Evolutionary conservation across 2,329 filamentous ascomycete genomes (phyloP).

Genomic region (Colletotrichum musicola): DNA sequence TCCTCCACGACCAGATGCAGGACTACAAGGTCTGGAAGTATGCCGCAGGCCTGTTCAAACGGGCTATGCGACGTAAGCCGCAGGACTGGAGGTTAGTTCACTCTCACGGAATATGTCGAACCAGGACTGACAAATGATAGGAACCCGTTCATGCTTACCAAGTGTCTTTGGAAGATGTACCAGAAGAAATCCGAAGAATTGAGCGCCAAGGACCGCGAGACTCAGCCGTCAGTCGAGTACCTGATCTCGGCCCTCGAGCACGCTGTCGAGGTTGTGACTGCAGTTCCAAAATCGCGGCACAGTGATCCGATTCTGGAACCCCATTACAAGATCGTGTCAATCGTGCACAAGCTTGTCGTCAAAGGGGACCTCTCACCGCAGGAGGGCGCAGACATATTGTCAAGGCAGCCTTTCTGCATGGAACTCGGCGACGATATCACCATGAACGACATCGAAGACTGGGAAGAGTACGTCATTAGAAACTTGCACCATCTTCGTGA

Average conservation of each 20-base stretch:
- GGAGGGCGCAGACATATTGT: conserved; percentile 65
- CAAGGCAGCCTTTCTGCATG: conserved; percentile 67
- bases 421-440: conserved; percentile 61
- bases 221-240: conserved; percentile 53
- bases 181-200: conserved; percentile 60
- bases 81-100: conserved; percentile 68
- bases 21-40: conserved; percentile 74
- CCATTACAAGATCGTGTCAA: conserved; percentile 89
- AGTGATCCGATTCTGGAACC: conserved; percentile 89
- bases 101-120: not conserved
- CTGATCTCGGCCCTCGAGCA: conserved; percentile 65
- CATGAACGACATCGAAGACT: conserved; percentile 72
- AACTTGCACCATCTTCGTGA: conserved; percentile 66
- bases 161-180: conserved; percentile 75
- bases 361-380: conserved; percentile 61
- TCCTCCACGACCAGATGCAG: conserved; percentile 67
- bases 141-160: conserved; percentile 71
- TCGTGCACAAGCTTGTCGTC: conserved; percentile 84
- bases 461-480: conserved; percentile 67
- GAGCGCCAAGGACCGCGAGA: conserved; percentile 56
- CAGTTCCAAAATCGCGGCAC: conserved; percentile 66
- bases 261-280: conserved; percentile 63
- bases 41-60: conserved; percentile 67
- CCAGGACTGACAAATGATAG: conserved; percentile 50
- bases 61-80: conserved; percentile 66